Percentiles rank a stretch among this genome's conserved stretches.
Conservation (phyloP, 805 yeast species). For the Jamesozyma jinghongensis region DNA sequence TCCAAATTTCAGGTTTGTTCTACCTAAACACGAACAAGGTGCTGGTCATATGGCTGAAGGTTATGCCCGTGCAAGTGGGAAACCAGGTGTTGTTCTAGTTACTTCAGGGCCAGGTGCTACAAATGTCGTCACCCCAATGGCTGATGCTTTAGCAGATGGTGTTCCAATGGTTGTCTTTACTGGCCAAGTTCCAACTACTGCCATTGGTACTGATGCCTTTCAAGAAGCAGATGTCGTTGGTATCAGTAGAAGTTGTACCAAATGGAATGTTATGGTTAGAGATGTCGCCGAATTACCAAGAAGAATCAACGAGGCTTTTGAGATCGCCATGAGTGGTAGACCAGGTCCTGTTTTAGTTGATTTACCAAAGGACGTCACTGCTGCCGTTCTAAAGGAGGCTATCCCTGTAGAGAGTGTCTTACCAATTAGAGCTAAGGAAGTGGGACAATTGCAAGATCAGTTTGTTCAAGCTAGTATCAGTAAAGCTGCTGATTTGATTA, state of each 20-base stretch:
- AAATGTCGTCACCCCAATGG: slow-evolving; percentile 96
- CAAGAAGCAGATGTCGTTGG: slow-evolving; percentile 99
- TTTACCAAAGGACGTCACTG: slow-evolving; percentile 96
- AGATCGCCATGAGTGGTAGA: slow-evolving; percentile 90
- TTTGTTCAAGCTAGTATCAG: slow-evolving; percentile 65
- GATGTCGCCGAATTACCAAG: slow-evolving; percentile 88
- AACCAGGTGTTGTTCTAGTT: slow-evolving; percentile 94
- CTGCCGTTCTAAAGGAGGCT: slow-evolving; percentile 74
- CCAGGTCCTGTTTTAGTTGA: slow-evolving; percentile 99
- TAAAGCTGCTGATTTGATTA: slow-evolving; percentile 70
- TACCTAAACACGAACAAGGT: slow-evolving; percentile 98
- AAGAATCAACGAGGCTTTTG: slow-evolving; percentile 95
- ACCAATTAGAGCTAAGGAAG: slow-evolving; percentile 63
- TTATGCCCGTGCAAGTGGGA: slow-evolving; percentile 89
- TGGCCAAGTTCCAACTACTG: slow-evolving; percentile 93
- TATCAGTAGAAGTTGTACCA: slow-evolving; percentile 93
- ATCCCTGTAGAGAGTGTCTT: slow-evolving; percentile 75
- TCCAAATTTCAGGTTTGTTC: slow-evolving; percentile 74
- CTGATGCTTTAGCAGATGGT: slow-evolving; percentile 96
- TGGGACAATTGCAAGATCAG: slow-evolving; percentile 52
- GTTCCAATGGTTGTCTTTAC: slow-evolving; percentile 94
- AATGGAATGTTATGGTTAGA: slow-evolving; percentile 99
- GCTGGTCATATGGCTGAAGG: slow-evolving; percentile 99
- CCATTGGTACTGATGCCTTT: slow-evolving; percentile 97
- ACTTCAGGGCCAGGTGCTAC: slow-evolving; percentile 99